A percentile compares a stretch with the other conserved stretches of the same genome.
Conservation (phyloP, 306 rosid species). For the Spatholobus suberectus region DNA sequence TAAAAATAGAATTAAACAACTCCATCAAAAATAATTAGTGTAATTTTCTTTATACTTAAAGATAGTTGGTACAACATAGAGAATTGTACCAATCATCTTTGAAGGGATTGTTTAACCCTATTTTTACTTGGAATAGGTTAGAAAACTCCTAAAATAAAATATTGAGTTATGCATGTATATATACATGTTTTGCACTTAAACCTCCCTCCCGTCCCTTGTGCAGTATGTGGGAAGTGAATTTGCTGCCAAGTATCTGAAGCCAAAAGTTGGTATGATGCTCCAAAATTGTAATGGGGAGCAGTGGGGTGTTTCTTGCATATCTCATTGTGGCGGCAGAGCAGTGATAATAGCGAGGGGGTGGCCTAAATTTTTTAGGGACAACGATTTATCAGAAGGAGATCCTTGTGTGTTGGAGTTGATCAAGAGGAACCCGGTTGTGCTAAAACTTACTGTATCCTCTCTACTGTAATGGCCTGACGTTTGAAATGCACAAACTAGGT, state of each 20-base stretch:
- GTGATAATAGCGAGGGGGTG: not conserved
- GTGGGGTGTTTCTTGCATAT: conserved; percentile 4
- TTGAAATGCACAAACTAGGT: too few species aligned
- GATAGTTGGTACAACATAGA: too few species aligned
- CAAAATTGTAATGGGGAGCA: conserved; percentile 16
- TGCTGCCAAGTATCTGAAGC: conserved; percentile 29
- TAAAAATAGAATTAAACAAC: too few species aligned
- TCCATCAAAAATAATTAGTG: too few species aligned
- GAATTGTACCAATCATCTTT: too few species aligned
- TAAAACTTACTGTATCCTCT: too few species aligned
- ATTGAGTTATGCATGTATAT: too few species aligned
- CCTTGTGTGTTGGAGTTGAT: conserved; percentile 51
- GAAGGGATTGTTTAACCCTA: too few species aligned
- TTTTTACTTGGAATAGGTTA: too few species aligned
- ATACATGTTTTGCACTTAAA: not conserved
- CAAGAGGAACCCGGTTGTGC: conserved; percentile 7
- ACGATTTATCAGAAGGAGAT: conserved; percentile 32
- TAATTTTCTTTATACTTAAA: too few species aligned
- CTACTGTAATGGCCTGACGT: too few species aligned
- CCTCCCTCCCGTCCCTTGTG: not conserved
- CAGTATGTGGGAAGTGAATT: conserved; percentile 45
- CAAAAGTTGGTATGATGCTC: not conserved
- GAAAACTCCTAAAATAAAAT: too few species aligned
- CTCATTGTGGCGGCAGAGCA: not conserved
- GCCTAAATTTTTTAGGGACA: not conserved